phyloP scores from a whole-genome alignment of 495 filamentous ascomycete species.

The Penicillium robsamsonii region DNA sequence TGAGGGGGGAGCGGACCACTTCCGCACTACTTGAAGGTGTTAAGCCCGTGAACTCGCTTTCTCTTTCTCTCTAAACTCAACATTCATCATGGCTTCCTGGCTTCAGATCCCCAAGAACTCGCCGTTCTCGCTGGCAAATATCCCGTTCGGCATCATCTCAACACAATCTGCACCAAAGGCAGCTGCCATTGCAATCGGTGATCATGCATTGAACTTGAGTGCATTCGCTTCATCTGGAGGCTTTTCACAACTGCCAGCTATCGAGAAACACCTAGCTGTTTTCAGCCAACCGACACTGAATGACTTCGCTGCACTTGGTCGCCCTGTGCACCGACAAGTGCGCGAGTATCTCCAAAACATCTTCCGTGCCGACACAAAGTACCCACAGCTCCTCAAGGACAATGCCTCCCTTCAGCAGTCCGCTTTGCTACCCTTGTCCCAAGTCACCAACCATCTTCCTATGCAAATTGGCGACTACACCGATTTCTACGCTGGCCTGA shows the following conservation, averaged over 20 bases:
- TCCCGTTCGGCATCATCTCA: constrained; percentile 90
- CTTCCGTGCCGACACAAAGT: constrained; percentile 59
- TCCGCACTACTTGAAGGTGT: constrained; percentile 23
- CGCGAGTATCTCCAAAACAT: constrained; percentile 72
- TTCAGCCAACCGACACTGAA: constrained; percentile 75
- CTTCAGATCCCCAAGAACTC: constrained; percentile 60
- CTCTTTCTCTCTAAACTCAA: constrained; percentile 4
- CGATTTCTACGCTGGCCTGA: constrained; percentile 91
- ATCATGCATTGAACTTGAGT: constrained; percentile 72
- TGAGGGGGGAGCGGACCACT: constrained; percentile 30
- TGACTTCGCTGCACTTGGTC: constrained; percentile 75
- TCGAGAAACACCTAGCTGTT: constrained; percentile 56
- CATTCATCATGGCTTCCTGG: constrained; percentile 59
- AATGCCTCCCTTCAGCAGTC: constrained; percentile 52
- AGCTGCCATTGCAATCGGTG: constrained; percentile 76
- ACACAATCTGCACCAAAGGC: constrained; percentile 52
- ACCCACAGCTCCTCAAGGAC: constrained; percentile 56
- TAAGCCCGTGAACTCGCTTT: not conserved
- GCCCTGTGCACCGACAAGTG: constrained; percentile 66
- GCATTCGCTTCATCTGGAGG: constrained; percentile 57
- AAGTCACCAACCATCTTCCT: constrained; percentile 73
- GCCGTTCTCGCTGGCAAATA: constrained; percentile 83
- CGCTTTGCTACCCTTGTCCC: constrained; percentile 52
- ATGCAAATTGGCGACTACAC: constrained; percentile 94
- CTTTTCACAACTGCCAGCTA: constrained; percentile 58